These are phyloP conservation scores for Theobroma grandiflorum DNA, from an alignment of 441 rosid genomes.

Conservation along the genomic window DNA sequence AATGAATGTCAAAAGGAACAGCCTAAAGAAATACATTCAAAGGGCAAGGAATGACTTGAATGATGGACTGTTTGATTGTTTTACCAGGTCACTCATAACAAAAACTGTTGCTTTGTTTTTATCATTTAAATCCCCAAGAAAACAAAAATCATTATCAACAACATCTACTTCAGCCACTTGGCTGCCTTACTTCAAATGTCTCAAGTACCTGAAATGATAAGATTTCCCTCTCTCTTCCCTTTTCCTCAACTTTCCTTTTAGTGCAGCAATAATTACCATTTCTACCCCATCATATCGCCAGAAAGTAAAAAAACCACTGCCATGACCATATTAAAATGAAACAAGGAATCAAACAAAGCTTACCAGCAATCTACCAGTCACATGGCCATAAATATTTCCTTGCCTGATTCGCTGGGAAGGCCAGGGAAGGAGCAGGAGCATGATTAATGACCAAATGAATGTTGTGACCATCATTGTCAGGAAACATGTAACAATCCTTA, in stretches of 20 bases:
- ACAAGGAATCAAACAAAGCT: conserved; percentile 19
- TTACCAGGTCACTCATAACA: background rate
- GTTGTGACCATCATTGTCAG: conserved; percentile 57
- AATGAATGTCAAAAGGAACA: background rate
- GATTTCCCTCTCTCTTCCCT: background rate
- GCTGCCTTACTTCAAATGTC: background rate
- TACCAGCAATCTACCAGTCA: conserved; percentile 67
- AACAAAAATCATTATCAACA: background rate
- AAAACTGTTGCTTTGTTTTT: background rate
- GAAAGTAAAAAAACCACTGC: background rate
- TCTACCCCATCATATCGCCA: background rate
- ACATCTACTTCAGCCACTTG: background rate
- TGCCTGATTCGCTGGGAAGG: conserved; percentile 56
- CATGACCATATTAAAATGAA: conserved; percentile 5
- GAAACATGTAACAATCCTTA: conserved; percentile 56
- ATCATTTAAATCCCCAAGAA: background rate
- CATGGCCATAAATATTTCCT: conserved; percentile 66
- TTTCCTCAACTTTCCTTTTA: background rate
- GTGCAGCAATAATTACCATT: background rate
- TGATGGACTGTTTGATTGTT: background rate
- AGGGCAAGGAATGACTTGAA: background rate
- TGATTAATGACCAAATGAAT: conserved; percentile 51
- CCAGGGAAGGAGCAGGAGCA: conserved; percentile 59
- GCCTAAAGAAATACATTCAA: background rate
- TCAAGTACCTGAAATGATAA: background rate